These are phyloP conservation scores for Metschnikowia proteae DNA, from an alignment of 805 yeast genomes.

Conservation along the genomic window DNA sequence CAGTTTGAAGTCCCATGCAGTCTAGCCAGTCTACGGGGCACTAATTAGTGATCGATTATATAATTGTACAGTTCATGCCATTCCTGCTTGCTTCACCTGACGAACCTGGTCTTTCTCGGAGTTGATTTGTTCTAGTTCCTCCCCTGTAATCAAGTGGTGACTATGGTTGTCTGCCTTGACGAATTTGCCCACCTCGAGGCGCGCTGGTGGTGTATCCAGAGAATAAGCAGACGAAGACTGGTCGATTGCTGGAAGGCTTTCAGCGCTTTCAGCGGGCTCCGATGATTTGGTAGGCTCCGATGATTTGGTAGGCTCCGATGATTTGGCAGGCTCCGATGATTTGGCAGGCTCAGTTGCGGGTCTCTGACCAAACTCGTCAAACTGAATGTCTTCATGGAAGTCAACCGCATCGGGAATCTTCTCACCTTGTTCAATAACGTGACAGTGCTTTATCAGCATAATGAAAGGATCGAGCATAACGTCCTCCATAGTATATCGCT, in stretches of 20 bases:
- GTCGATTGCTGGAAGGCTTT: background rate
- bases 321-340: background rate
- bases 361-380: conserved; percentile 3
- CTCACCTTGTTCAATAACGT: conserved; percentile 18
- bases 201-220: background rate
- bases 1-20: background rate
- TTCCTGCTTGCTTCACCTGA: conserved; percentile 12
- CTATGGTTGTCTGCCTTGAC: conserved; percentile 41
- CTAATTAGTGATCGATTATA: background rate
- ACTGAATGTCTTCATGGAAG: background rate
- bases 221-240: background rate
- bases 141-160: conserved; percentile 69
- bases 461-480: conserved; percentile 59
- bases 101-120: conserved; percentile 27
- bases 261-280: background rate
- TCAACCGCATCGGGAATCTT: conserved; percentile 3
- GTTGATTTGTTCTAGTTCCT: conserved; percentile 44
- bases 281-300: background rate
- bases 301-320: background rate
- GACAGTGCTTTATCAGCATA: conserved; percentile 53
- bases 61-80: conserved; percentile 5
- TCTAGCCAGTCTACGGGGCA: background rate
- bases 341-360: conserved; percentile 6
- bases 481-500: conserved; percentile 57
- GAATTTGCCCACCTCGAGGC: conserved; percentile 8